Conservation (phyloP, 768 basidiomycete genomes). For the Calocybe indica region DNA sequence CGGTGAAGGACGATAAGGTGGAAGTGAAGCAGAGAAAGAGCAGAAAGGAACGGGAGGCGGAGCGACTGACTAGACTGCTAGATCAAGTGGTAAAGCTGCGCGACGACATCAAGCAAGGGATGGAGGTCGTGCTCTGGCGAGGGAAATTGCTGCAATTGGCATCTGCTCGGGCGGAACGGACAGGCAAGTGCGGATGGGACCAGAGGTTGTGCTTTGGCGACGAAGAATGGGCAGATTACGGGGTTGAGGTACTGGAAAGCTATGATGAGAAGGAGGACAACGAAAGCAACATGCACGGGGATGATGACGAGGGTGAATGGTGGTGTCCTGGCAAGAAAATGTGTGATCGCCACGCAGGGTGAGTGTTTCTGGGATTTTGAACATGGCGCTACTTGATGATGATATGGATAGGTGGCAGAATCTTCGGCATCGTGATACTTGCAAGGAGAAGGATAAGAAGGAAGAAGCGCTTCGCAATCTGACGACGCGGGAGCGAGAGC, state of each 20-base stretch:
- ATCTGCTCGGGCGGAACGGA: slow-evolving; percentile 54
- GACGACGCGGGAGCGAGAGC: slow-evolving; percentile 70
- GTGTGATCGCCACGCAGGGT: slow-evolving; percentile 80
- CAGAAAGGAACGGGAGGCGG: slow-evolving; percentile 41
- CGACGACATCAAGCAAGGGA: slow-evolving; percentile 59
- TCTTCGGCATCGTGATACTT: slow-evolving; percentile 65
- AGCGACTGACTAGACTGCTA: slow-evolving; percentile 46
- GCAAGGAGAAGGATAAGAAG: slow-evolving; percentile 71
- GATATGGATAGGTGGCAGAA: slow-evolving; percentile 62
- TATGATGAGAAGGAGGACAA: slow-evolving; percentile 38
- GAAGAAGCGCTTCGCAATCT: slow-evolving; percentile 62
- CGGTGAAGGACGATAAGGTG: slow-evolving; percentile 36
- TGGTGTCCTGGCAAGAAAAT: slow-evolving; percentile 75
- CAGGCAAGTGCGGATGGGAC: slow-evolving; percentile 85
- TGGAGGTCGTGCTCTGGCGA: slow-evolving; percentile 68
- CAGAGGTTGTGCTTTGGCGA: slow-evolving; percentile 80
- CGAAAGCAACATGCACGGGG: slow-evolving; percentile 15
- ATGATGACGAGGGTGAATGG: slow-evolving; percentile 48
- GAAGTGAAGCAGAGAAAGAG: neutral
- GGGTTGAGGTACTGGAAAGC: slow-evolving; percentile 59
- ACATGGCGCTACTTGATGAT: slow-evolving; percentile 4
- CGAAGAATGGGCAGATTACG: slow-evolving; percentile 70
- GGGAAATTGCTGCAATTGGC: slow-evolving; percentile 66
- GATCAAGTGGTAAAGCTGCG: slow-evolving; percentile 53
- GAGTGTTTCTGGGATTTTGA: slow-evolving; percentile 13